Base-by-base conservation (phyloP, 176 grass and related monocot genomes). In the Oryza coarctata region DNA sequence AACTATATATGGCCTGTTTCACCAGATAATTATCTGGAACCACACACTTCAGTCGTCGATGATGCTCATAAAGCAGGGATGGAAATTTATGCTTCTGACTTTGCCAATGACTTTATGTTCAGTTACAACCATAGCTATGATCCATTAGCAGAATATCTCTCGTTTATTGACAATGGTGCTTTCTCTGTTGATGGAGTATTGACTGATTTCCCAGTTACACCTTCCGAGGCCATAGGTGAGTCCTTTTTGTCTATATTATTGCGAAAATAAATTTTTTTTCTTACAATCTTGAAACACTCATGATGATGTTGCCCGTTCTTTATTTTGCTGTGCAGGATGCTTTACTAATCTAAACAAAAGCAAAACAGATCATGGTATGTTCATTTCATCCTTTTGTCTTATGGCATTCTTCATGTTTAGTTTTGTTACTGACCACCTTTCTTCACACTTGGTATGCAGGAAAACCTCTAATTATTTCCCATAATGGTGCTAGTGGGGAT, bases 171-270 rank as follows among this genome's bases (percentile, higher is more conserved):
- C 89, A 99, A 99, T 62, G 89, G 74, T 57, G 77, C 8, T 8
- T 99, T 99, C 74, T 90, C 96, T 41, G 89, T 99, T 80, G 96
- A 99, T 85, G 96, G 96, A n/a, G 78, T 99, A 66, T 36, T 99
- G 79, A 74, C 93, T 81, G 96, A 95, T 78, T 99, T 85, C 71
- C 96, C 96, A 8, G 77, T 90, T 49, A 95, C 93, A 30, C 65
- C 91, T 63, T 99, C 96, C n/a, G 74, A 82, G 52, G 93, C 89
- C 69, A 85, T 95, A 65, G 85, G 93, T 91, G 80, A 89, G 85
- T 85, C 62, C 30, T 75, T 79, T 32, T 62, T 76, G 28, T 80
- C 36, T 18, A 14, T 55, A 30, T 79, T 80, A 58, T 83, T 26
- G 22, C 33, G 71, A 14, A n/a, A 40, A 45, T 38, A 35, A 38